A percentile compares a stretch with the other conserved stretches of the same genome.
These are phyloP conservation scores for Cladosporium sp. DNA, from an alignment of 2,329 filamentous ascomycete genomes.

Conservation along the genomic window DNA sequence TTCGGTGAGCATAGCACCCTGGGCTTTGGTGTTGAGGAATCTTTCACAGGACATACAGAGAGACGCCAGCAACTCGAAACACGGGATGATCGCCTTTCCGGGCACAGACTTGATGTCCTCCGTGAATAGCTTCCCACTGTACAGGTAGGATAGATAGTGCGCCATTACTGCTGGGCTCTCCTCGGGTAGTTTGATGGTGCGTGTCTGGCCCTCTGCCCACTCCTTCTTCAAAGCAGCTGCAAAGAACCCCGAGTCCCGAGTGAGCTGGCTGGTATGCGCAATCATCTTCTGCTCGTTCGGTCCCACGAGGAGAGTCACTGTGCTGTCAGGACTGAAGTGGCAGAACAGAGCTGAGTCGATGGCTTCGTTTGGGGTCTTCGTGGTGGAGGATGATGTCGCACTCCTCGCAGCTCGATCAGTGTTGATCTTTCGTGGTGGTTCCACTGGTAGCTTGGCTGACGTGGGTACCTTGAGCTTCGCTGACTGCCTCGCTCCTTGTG, in stretches of 20 bases:
- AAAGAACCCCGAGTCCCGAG: slow-evolving; percentile 18
- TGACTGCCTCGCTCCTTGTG: no score
- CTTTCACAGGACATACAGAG: background rate
- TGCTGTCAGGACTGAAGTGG: background rate
- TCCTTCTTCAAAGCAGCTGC: slow-evolving; percentile 20
- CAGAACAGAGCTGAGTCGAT: background rate
- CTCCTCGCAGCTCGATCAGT: no score
- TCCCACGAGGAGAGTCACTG: background rate
- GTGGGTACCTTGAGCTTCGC: no score
- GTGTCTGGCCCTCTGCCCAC: slow-evolving; percentile 21
- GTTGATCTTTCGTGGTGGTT: no score
- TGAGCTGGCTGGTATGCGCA: background rate
- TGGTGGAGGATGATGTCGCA: no score
- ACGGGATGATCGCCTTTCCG: background rate
- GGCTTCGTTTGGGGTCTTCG: background rate
- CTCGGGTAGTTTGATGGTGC: slow-evolving; percentile 20
- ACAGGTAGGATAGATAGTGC: slow-evolving; percentile 26
- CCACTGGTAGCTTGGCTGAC: no score
- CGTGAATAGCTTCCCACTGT: slow-evolving; percentile 13
- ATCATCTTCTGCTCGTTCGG: background rate
- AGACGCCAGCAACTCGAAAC: background rate
- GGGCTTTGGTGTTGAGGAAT: background rate
- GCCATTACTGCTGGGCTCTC: slow-evolving; percentile 18
- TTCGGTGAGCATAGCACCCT: background rate
- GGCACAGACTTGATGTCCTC: background rate